These are phyloP conservation scores for Alnus rubra DNA, from an alignment of 306 rosid genomes.

Conservation along the genomic window DNA sequence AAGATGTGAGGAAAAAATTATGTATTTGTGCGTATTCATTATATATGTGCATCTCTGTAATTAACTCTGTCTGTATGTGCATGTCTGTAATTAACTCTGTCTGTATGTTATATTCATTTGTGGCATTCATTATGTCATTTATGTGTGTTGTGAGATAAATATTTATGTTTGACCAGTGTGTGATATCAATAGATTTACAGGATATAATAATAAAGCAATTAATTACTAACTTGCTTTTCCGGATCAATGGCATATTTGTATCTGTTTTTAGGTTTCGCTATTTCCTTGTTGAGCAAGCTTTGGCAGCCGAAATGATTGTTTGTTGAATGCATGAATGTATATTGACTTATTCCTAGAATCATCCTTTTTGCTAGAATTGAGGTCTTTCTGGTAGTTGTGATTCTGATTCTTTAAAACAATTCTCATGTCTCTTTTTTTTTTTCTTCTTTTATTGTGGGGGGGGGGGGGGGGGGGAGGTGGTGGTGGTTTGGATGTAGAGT, in stretches of 20 bases:
- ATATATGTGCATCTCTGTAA: background rate
- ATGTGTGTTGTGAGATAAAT: background rate
- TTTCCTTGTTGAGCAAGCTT: constrained; percentile 4
- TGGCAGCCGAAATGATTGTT: background rate
- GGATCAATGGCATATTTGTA: background rate
- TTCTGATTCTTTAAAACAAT: background rate
- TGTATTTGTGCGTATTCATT: background rate
- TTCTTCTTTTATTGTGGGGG: no score
- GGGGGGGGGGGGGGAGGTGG: no score
- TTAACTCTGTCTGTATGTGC: background rate
- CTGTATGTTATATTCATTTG: background rate
- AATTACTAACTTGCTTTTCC: no score
- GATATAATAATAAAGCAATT: no score
- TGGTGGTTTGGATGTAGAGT: no score
- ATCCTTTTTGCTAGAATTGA: background rate
- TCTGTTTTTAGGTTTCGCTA: background rate
- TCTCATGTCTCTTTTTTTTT: background rate
- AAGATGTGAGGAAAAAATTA: background rate
- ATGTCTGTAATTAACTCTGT: background rate
- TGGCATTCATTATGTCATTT: background rate
- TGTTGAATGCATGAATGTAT: no score
- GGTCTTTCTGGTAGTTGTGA: background rate
- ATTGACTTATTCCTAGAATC: background rate
- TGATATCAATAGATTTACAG: no score
- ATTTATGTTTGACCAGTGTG: no score